phyloP scores from a whole-genome alignment of 192 early-diverging fungal genomes.

The Podila minutissima region DNA sequence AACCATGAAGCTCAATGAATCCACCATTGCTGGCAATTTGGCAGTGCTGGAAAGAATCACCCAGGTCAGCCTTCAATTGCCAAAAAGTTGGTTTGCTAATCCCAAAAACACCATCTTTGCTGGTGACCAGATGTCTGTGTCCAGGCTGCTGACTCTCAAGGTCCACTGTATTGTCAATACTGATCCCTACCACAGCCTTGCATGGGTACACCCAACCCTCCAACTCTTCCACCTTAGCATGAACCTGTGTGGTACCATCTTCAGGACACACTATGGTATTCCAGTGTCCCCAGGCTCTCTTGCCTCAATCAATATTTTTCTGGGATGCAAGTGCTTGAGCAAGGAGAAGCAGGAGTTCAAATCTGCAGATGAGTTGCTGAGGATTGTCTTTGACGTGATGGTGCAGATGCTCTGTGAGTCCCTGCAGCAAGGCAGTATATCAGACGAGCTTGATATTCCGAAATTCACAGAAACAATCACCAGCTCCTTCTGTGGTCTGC shows the following conservation, averaged over 20 bases:
- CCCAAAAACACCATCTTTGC: constrained; percentile 9
- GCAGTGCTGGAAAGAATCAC: constrained; percentile 22
- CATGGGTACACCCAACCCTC: constrained; percentile 16
- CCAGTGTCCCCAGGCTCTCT: constrained; percentile 9
- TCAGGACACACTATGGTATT: constrained; percentile 19
- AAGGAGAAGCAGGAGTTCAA: constrained; percentile 17
- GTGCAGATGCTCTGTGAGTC: constrained; percentile 6
- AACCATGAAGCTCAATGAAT: constrained; percentile 28
- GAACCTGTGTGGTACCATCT: constrained; percentile 7
- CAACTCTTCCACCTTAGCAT: constrained; percentile 9
- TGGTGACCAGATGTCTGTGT: constrained; percentile 20
- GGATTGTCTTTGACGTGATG: constrained; percentile 16
- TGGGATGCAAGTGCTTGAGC: constrained; percentile 13
- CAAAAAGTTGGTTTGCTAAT: constrained; percentile 14
- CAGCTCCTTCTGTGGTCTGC: constrained; percentile 4
- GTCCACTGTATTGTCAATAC: background rate
- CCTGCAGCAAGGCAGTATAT: constrained; percentile 1
- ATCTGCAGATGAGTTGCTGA: constrained; percentile 9
- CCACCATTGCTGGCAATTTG: constrained; percentile 21
- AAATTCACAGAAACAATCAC: constrained; percentile 16
- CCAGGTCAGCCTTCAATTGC: constrained; percentile 5
- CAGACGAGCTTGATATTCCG: constrained; percentile 5
- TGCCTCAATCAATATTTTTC: constrained; percentile 8
- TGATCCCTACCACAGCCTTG: constrained; percentile 21
- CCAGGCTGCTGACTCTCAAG: constrained; percentile 24